Conservation (phyloP, 768 basidiomycete species). For the Megacollybia marginata region DNA sequence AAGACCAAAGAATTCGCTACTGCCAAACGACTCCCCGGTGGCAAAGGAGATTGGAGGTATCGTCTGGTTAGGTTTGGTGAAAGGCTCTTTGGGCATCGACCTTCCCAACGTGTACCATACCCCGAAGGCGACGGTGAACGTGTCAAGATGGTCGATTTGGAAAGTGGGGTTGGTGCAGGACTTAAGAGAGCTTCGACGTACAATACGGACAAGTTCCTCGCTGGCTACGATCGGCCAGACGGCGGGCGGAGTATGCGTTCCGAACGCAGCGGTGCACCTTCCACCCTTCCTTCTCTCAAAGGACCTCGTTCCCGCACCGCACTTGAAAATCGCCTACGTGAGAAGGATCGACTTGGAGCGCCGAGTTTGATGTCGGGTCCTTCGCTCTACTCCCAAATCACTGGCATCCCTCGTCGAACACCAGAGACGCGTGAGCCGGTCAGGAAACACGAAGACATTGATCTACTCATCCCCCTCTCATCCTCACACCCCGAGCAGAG, state of each 20-base stretch:
- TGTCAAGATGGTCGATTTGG: conserved; percentile 20
- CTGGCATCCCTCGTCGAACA: conserved; percentile 49
- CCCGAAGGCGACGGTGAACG: conserved; percentile 29
- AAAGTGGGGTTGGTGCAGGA: too few species aligned
- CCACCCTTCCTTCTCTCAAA: too few species aligned
- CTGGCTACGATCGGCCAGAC: conserved; percentile 6
- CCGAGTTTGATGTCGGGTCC: conserved; percentile 33
- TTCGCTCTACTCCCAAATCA: conserved; percentile 64
- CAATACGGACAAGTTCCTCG: conserved; percentile 37
- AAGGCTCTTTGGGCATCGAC: conserved; percentile 44
- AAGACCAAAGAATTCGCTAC: conserved; percentile 45
- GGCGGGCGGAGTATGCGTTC: background rate
- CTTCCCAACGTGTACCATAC: conserved; percentile 11
- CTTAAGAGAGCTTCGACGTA: too few species aligned
- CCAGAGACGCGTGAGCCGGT: conserved; percentile 75
- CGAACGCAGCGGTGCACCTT: too few species aligned
- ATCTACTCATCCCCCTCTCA: too few species aligned
- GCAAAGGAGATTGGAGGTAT: conserved; percentile 44
- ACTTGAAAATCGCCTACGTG: background rate
- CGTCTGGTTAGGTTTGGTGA: conserved; percentile 51
- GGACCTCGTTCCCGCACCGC: too few species aligned
- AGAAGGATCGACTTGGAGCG: conserved; percentile 8
- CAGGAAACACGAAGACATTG: conserved; percentile 20
- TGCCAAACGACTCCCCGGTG: conserved; percentile 11
- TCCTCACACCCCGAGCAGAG: too few species aligned